These are phyloP conservation scores for Tolypocladium endophyticum DNA, from an alignment of 2,329 filamentous ascomycete genomes.

Conservation along the genomic window DNA sequence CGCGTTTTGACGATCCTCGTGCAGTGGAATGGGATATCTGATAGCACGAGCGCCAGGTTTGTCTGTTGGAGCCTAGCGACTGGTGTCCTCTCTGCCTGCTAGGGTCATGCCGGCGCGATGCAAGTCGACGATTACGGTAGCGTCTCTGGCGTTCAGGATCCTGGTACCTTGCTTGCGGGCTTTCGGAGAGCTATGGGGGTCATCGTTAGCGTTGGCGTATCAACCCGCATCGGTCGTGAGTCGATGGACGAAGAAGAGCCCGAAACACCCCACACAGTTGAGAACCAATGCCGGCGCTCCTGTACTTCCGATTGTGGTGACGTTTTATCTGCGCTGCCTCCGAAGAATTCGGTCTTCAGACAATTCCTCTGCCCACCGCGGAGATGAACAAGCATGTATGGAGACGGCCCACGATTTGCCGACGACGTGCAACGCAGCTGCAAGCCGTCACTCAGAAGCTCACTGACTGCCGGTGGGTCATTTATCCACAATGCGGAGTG, in stretches of 20 bases:
- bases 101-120: conserved; percentile 11
- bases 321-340: neutral
- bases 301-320: neutral
- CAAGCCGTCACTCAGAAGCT: neutral
- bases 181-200: neutral
- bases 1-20: neutral
- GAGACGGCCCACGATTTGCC: neutral
- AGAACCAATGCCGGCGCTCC: neutral
- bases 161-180: neutral
- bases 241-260: neutral
- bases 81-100: neutral
- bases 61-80: neutral
- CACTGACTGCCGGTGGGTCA: neutral
- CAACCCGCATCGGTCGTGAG: neutral
- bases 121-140: conserved; percentile 19
- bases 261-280: neutral
- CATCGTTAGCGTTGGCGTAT: neutral
- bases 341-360: neutral
- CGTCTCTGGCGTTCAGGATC: conserved; percentile 3
- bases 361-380: neutral
- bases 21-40: neutral
- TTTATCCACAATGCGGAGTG: neutral
- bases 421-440: neutral
- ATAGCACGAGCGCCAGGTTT: neutral
- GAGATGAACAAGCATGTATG: neutral